Conservation (phyloP, 371 early-diverging fungal species). For the Mucor mucedo region DNA sequence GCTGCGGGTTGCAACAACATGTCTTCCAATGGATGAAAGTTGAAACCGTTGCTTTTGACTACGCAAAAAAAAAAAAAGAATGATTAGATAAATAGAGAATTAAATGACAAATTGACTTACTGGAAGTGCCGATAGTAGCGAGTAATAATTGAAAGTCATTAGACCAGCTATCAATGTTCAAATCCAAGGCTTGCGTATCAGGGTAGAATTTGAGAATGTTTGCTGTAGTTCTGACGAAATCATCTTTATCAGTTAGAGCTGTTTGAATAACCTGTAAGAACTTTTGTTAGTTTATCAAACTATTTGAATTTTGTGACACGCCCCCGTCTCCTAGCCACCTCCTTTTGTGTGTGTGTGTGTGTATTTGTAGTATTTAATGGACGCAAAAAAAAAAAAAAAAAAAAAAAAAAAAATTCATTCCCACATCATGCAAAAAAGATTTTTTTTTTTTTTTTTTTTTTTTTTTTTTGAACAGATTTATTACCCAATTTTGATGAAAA, state of each 20-base stretch:
- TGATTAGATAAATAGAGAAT: not conserved
- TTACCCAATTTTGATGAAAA: not conserved
- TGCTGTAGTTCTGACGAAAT: slow-evolving; percentile 28
- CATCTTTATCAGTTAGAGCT: slow-evolving; percentile 28
- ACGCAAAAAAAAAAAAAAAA: too few relatives aligned
- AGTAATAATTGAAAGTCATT: slow-evolving; percentile 13
- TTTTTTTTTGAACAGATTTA: too few relatives aligned
- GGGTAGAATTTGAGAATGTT: slow-evolving; percentile 26
- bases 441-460: too few relatives aligned
- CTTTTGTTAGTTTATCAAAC: not conserved
- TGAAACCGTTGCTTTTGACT: slow-evolving; percentile 22
- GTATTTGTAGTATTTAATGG: not conserved
- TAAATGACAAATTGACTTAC: slow-evolving; percentile 13
- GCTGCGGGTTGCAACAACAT: slow-evolving; percentile 20
- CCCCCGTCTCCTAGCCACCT: not conserved
- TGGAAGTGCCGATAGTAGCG: slow-evolving; percentile 17
- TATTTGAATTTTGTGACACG: not conserved
- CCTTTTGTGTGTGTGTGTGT: slow-evolving; percentile 1
- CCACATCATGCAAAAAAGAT: not conserved
- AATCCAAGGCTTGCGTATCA: slow-evolving; percentile 13
- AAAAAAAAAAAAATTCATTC: not conserved
- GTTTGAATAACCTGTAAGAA: slow-evolving; percentile 23
- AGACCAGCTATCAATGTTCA: slow-evolving; percentile 25
- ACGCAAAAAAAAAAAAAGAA: not conserved
- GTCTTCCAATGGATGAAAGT: slow-evolving; percentile 29